Evolutionary conservation across 2,329 filamentous ascomycete genomes (phyloP).

Genomic region (Hypoxylon sp.): DNA sequence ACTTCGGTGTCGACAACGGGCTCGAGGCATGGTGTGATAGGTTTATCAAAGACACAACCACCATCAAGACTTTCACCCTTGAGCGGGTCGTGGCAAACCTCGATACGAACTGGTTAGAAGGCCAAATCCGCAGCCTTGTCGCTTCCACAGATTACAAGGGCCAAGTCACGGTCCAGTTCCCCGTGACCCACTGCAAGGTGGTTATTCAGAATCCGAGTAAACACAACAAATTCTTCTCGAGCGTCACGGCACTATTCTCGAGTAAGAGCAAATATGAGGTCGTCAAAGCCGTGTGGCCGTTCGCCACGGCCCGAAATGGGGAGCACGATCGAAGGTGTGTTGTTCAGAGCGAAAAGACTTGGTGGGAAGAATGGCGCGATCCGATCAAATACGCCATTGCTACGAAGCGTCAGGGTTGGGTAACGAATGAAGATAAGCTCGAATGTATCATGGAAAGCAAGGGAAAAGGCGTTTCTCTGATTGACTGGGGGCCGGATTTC

Average conservation of each 20-base stretch:
- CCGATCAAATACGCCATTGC: constrained; percentile 58
- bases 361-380: constrained; percentile 69
- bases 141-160: constrained; percentile 66
- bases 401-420: constrained; percentile 60
- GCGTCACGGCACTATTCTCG: constrained; percentile 65
- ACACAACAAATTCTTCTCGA: constrained; percentile 69
- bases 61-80: constrained; percentile 65
- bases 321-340: constrained; percentile 62
- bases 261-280: constrained; percentile 70
- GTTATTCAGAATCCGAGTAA: constrained; percentile 64
- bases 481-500: constrained; percentile 63
- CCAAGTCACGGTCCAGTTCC: constrained; percentile 63
- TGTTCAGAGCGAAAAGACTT: constrained; percentile 70
- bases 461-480: constrained; percentile 54
- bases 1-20: constrained; percentile 58
- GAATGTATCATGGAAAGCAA: constrained; percentile 67
- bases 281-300: constrained; percentile 70
- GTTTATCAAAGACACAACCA: constrained; percentile 62
- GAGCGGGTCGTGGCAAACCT: constrained; percentile 69
- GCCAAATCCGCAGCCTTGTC: constrained; percentile 66
- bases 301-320: constrained; percentile 64
- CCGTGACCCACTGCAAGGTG: constrained; percentile 65
- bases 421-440: constrained; percentile 68
- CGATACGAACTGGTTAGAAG: constrained; percentile 69
- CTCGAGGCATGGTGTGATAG: constrained; percentile 66